Evolutionary conservation across 1,284 basidiomycete species (phyloP).

Genomic region (Irpex rosettiformis): DNA sequence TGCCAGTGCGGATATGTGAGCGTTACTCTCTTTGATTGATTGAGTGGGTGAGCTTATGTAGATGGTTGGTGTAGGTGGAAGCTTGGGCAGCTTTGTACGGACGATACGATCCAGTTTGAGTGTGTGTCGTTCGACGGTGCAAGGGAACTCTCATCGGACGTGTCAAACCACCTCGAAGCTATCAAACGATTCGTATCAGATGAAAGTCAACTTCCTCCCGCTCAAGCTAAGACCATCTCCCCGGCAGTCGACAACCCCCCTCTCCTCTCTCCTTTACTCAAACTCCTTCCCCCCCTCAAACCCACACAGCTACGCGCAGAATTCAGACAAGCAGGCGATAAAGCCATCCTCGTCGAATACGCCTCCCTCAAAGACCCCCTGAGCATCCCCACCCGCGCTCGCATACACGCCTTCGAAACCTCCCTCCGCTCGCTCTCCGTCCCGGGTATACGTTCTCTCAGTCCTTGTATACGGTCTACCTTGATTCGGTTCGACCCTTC

Average conservation of each 20-base stretch:
- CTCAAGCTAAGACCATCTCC: no score
- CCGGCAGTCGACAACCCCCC: no score
- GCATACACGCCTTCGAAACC: constrained; percentile 54
- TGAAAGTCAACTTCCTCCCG: neutral
- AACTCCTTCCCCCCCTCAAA: no score
- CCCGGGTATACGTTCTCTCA: constrained; percentile 40
- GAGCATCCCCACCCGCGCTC: constrained; percentile 47
- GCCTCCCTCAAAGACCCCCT: constrained; percentile 48
- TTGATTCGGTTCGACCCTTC: constrained; percentile 53
- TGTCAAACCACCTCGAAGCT: constrained; percentile 10
- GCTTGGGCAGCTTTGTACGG: constrained; percentile 56
- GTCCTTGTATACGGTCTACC: constrained; percentile 56
- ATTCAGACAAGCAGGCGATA: constrained; percentile 53
- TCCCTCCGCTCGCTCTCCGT: constrained; percentile 32
- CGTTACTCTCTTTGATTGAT: neutral
- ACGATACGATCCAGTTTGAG: constrained; percentile 46
- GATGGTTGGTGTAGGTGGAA: constrained; percentile 46
- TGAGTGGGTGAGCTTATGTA: neutral
- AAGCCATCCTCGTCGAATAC: constrained; percentile 57
- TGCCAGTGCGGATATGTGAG: constrained; percentile 47
- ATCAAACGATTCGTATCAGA: neutral
- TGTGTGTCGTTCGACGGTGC: constrained; percentile 43
- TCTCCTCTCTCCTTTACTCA: no score
- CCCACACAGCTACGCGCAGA: constrained; percentile 32
- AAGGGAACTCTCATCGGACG: constrained; percentile 22